Base-by-base conservation (phyloP, 2,329 filamentous ascomycete genomes). In the Colletotrichum lindemuthianum region DNA sequence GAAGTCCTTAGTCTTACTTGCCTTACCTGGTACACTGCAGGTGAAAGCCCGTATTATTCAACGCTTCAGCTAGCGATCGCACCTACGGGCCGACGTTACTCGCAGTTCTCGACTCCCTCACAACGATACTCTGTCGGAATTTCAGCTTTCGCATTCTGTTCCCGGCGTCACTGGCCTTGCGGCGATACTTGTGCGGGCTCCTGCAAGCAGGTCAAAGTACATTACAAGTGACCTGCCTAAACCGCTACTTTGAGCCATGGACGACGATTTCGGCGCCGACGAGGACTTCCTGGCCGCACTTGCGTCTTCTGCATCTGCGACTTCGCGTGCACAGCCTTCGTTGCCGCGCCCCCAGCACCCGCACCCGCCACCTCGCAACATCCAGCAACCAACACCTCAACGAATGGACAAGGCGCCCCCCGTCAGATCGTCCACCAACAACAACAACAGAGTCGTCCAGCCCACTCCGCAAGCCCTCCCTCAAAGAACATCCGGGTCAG, bases 401-500 rank as follows among this genome's bases (percentile, higher is more conserved):
- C 81, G 82, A 7, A 78, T 89, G 40, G 84, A 87, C 70, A 82
- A 77, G 66, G 78, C 78, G 60, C 81, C 82, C 13, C 78, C 81
- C n/a, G 70, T 77, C 24, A 74, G 69, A 8, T 71, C 74, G 6
- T 68, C 76, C 3, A 75, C 74, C 43, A 73, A 81, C 43, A 75
- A 74, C 43, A 73, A 81, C 43, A 90, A 89, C 43, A 90, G 89
- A 72, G 84, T 96, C 33, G 89, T 95, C 39, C 95, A 97, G 77
- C 94, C 93, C 10, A 96, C 90, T 63, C 95, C 94, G 1, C 94
- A 97, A 79, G 90, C 88, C n/a, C 84, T 97, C 3, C 86, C 92
- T 0, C 85, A 87, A 66, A 81, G 82, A 51, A 81, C 81, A 8
- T 78, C 87, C 2, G 90, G 91, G 4, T 93, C 92, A 13, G 88